Base-by-base conservation (phyloP, 225 moss, liverwort and hornwort species). In the Ulota crispa region DNA sequence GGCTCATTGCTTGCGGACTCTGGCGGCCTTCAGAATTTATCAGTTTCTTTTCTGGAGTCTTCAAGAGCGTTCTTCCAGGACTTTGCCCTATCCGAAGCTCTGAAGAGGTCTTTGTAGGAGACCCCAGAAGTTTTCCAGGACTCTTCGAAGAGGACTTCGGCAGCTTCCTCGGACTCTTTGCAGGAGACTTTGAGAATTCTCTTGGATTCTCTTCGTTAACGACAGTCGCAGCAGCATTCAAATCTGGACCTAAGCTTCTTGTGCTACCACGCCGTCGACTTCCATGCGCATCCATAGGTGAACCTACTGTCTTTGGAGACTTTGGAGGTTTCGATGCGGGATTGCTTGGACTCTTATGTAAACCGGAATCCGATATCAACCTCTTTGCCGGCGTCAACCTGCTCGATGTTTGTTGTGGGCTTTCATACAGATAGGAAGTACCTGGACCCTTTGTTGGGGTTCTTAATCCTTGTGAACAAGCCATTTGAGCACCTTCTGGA, bases 1-100 rank as follows among this genome's bases (percentile, higher is more conserved):
- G 89, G 73, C 85, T 87, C 89, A 91, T 87, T 55, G 87, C 26
- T 72, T 85, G 89, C 50, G 83, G 87, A 80, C 53, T 69, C 60
- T 70, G 84, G 31, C 68, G 75, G 52, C 56, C 83, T 79, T 65
- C 86, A 62, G 82, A 62, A 53, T 78, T 76, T 62, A 41, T 28
- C 52, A 60, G 59, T 64, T 63, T 71, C 59, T 50, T 84, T 45
- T 37, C 73, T n/a, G 86, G 82, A 65, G 85, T 82, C 64, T 81
- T 87, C 63, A 81, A 66, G 55, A 85, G 72, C 75, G 63, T 80
- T 66, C 66, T 84, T 60, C 30, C 79, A 78, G 87, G 87, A 43
- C 81, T 86, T 79, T 72, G 83, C 28, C 30, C 37, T 42, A 64
- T 79, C 42, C n/a, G 5, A 72, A 31, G 67, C 72, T 85, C 71